A percentile compares a stretch with the other conserved stretches of the same genome.
Evolutionary conservation across 306 rosid species (phyloP).

Genomic region (Betula pendula): DNA sequence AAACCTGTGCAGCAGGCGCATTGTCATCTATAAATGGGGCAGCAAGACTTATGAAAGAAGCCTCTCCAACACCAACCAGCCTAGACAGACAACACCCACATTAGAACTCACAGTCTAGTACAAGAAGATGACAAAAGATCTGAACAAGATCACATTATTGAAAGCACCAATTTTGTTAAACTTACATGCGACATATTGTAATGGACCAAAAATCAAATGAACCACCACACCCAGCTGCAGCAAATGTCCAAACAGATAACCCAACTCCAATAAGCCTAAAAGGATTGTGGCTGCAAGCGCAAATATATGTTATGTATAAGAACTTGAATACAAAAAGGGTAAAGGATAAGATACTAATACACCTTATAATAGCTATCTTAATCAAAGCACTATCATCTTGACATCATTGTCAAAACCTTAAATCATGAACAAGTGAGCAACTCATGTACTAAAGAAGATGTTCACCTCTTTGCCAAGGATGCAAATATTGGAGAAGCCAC

Average conservation of each 20-base stretch:
- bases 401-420: neutral
- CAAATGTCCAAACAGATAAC: slow-evolving; percentile 89
- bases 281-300: slow-evolving; percentile 74
- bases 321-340: neutral
- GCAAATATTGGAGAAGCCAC: slow-evolving; percentile 91
- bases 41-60: slow-evolving; percentile 95
- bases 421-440: neutral
- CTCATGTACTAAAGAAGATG: neutral
- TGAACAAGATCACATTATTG: neutral
- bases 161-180: neutral
- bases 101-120: slow-evolving; percentile 23
- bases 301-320: slow-evolving; percentile 23
- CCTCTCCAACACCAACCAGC: slow-evolving; percentile 98
- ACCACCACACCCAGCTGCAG: slow-evolving; percentile 76
- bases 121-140: slow-evolving; percentile 26
- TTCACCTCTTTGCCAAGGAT: slow-evolving; percentile 78
- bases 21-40: slow-evolving; percentile 98
- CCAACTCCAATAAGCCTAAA: slow-evolving; percentile 97
- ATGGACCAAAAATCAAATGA: slow-evolving; percentile 91
- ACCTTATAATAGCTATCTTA: neutral
- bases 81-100: slow-evolving; percentile 40
- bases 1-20: slow-evolving; percentile 83
- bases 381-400: neutral
- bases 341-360: neutral
- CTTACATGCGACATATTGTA: slow-evolving; percentile 82